A percentile compares a stretch with the other conserved stretches of the same genome.
These are phyloP conservation scores for Amphichorda felina DNA, from an alignment of 2,329 filamentous ascomycete species.

Conservation along the genomic window DNA sequence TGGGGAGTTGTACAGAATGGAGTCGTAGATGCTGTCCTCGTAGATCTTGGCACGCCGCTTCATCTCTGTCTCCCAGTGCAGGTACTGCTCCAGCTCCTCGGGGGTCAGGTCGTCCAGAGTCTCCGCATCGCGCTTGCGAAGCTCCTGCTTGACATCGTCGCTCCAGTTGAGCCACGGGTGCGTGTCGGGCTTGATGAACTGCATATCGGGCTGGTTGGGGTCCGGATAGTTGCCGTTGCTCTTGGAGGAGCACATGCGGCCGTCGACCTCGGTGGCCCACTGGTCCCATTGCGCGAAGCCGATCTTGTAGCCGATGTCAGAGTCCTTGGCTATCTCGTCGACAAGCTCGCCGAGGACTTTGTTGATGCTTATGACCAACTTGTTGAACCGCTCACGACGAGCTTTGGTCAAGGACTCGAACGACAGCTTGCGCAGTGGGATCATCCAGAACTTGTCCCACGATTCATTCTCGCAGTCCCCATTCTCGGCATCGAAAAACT, in stretches of 20 bases:
- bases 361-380: constrained; percentile 13
- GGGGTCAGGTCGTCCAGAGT: neutral
- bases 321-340: constrained; percentile 7
- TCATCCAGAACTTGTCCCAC: constrained; percentile 2
- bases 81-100: neutral
- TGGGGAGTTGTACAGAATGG: constrained; percentile 10
- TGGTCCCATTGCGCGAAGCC: constrained; percentile 16
- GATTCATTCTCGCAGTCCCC: constrained; percentile 8
- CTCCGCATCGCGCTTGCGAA: neutral
- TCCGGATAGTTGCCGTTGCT: constrained; percentile 14
- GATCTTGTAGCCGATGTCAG: constrained; percentile 9
- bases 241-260: constrained; percentile 16
- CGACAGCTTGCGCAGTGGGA: neutral
- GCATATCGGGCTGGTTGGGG: constrained; percentile 13
- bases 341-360: constrained; percentile 14
- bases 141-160: neutral
- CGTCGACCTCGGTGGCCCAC: constrained; percentile 13
- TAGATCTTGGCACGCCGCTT: neutral
- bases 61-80: neutral
- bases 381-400: constrained; percentile 17
- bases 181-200: constrained; percentile 13
- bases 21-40: constrained; percentile 10
- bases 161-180: neutral
- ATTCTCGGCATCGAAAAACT: constrained; percentile 17
- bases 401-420: constrained; percentile 8